Conservation (phyloP, 2,329 filamentous ascomycete genomes). For the Didymella sp. region DNA sequence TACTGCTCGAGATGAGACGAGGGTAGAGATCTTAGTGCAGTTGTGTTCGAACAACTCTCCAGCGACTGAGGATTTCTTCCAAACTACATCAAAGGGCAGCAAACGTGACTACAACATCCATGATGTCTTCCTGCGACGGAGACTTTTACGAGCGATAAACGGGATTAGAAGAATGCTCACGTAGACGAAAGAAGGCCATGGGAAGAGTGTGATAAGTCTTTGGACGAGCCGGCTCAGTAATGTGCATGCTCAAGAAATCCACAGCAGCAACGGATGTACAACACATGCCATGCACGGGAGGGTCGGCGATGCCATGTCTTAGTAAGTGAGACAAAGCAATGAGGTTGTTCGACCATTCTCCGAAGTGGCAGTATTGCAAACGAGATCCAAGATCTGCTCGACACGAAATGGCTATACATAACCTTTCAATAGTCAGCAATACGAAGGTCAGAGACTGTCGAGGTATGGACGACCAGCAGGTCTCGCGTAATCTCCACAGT, state of each 20-base stretch:
- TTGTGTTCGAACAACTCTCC: background rate
- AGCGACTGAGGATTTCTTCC: background rate
- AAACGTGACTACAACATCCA: too few relatives aligned
- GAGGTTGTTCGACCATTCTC: background rate
- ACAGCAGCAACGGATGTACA: background rate
- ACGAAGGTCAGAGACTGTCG: background rate
- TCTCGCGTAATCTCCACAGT: background rate
- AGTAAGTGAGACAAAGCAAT: background rate
- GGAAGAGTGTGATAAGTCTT: too few relatives aligned
- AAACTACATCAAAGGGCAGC: too few relatives aligned
- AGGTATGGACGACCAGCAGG: background rate
- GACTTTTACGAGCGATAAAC: too few relatives aligned
- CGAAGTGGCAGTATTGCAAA: background rate
- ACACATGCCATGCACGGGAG: background rate
- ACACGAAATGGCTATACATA: background rate
- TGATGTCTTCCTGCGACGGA: too few relatives aligned
- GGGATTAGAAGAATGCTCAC: too few relatives aligned
- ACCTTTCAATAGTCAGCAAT: background rate
- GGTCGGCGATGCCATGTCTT: background rate
- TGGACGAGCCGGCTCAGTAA: too few relatives aligned
- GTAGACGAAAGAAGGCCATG: too few relatives aligned
- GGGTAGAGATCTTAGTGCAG: background rate
- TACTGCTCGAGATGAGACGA: background rate
- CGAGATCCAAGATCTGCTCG: background rate
- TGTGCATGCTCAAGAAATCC: background rate